These are phyloP conservation scores for Acorus calamus DNA, from an alignment of 106 monocot species.

Conservation along the genomic window DNA sequence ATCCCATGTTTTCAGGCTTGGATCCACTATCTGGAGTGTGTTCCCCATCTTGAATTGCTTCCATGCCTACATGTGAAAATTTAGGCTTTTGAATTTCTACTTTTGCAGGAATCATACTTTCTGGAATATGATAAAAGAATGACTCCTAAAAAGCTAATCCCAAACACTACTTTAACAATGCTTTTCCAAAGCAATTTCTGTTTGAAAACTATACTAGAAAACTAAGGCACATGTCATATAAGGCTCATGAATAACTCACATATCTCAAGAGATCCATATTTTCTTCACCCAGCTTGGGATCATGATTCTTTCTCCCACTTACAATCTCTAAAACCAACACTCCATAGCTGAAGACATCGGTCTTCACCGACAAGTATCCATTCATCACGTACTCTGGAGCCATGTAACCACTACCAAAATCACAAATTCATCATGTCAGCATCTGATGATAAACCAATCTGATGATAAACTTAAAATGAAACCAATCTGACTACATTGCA, in stretches of 20 bases:
- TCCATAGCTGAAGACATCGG: constrained; percentile 68
- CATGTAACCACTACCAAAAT: constrained; percentile 46
- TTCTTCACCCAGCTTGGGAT: constrained; percentile 23
- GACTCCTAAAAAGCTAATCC: neutral
- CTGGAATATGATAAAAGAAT: too few species aligned
- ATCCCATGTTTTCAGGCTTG: constrained; percentile 17
- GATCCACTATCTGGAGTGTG: constrained; percentile 38
- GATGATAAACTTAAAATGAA: too few species aligned
- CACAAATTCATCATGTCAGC: too few species aligned
- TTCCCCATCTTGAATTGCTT: constrained; percentile 35
- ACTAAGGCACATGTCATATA: too few species aligned
- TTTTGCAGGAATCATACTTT: neutral
- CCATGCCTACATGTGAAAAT: constrained; percentile 38
- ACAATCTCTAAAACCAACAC: constrained; percentile 59
- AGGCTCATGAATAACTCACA: constrained; percentile 30
- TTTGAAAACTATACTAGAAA: neutral
- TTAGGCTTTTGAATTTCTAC: neutral
- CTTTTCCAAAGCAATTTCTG: neutral
- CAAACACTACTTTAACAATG: too few species aligned
- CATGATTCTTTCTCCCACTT: constrained; percentile 57
- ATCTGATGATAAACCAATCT: too few species aligned
- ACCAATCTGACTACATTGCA: too few species aligned
- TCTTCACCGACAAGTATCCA: constrained; percentile 64
- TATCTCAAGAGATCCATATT: constrained; percentile 47
- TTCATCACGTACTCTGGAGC: constrained; percentile 58